phyloP scores from a whole-genome alignment of 371 early-diverging fungal genomes.

The Circinella umbellata region DNA sequence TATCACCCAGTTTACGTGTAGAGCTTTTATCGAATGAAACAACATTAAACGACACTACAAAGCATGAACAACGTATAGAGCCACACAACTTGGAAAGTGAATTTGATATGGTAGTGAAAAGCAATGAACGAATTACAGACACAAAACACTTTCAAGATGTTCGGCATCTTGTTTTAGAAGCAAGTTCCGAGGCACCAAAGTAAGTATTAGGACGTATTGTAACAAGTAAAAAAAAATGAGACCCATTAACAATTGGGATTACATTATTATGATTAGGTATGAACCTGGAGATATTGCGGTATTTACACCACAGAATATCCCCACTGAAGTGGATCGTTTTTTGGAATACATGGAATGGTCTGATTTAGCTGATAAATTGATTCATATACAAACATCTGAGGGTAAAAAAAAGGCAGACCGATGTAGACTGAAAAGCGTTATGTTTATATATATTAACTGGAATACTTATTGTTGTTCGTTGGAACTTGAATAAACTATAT shows the following conservation, averaged over 20 bases:
- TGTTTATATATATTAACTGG: background rate
- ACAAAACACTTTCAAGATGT: conserved; percentile 91
- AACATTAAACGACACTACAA: background rate
- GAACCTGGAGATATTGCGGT: conserved; percentile 84
- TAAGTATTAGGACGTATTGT: background rate
- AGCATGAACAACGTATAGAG: background rate
- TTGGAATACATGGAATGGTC: conserved; percentile 76
- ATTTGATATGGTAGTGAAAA: conserved; percentile 45
- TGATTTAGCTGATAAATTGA: conserved; percentile 65
- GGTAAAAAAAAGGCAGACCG: conserved; percentile 17
- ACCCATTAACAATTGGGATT: background rate
- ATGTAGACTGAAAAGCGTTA: too few species aligned
- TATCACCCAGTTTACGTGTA: conserved; percentile 45
- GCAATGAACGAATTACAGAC: conserved; percentile 76
- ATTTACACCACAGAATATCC: conserved; percentile 76
- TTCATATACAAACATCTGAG: conserved; percentile 54
- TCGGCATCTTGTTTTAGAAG: conserved; percentile 68
- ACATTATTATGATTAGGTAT: conserved; percentile 50
- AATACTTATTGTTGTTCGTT: too few species aligned
- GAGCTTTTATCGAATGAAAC: conserved; percentile 24
- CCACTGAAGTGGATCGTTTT: conserved; percentile 69
- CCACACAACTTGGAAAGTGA: conserved; percentile 16
- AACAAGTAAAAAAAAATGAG: conserved; percentile 18
- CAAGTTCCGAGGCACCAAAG: conserved; percentile 17
- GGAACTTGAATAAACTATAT: background rate